A percentile compares a stretch with the other conserved stretches of the same genome.
These are phyloP conservation scores for Corylus americana DNA, from an alignment of 306 rosid genomes.

Conservation along the genomic window DNA sequence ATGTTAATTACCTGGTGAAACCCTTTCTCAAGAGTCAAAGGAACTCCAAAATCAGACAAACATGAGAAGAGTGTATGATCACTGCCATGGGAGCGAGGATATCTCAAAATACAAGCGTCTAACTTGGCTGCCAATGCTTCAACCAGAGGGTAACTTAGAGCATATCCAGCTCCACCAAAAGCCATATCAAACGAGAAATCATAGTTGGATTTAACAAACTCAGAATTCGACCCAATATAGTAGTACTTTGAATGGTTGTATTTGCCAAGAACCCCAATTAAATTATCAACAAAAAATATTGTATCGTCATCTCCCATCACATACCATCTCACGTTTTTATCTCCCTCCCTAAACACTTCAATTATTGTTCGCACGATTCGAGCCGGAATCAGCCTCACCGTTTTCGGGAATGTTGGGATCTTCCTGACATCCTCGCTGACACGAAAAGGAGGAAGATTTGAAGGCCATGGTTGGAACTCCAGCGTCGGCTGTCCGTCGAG, in stretches of 20 bases:
- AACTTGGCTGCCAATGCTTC: conserved; percentile 21
- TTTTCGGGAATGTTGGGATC: not conserved
- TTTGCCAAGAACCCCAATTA: conserved; percentile 36
- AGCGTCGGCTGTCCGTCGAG: conserved; percentile 35
- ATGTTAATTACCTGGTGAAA: conserved; percentile 51
- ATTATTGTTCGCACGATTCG: conserved; percentile 32
- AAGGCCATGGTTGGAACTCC: conserved; percentile 49
- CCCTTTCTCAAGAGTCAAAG: conserved; percentile 35
- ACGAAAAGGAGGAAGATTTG: conserved; percentile 38
- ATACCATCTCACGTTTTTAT: conserved; percentile 45
- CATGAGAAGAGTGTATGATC: conserved; percentile 42
- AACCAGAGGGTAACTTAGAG: conserved; percentile 48
- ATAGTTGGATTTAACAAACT: conserved; percentile 16
- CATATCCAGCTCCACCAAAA: conserved; percentile 54
- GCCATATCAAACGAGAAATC: conserved; percentile 50
- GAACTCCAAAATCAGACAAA: conserved; percentile 44
- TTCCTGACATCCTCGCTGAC: conserved; percentile 32
- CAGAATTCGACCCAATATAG: conserved; percentile 40
- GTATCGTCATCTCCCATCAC: conserved; percentile 58
- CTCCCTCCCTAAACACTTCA: conserved; percentile 39
- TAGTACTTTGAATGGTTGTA: conserved; percentile 37
- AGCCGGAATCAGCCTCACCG: conserved; percentile 11
- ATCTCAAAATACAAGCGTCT: conserved; percentile 44
- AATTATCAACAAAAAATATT: conserved; percentile 36
- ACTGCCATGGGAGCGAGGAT: conserved; percentile 29